Percentiles rank a stretch among this genome's conserved stretches.
These are phyloP conservation scores for Nepenthes alata DNA, from an alignment of 179 eudicot species.

Conservation along the genomic window DNA sequence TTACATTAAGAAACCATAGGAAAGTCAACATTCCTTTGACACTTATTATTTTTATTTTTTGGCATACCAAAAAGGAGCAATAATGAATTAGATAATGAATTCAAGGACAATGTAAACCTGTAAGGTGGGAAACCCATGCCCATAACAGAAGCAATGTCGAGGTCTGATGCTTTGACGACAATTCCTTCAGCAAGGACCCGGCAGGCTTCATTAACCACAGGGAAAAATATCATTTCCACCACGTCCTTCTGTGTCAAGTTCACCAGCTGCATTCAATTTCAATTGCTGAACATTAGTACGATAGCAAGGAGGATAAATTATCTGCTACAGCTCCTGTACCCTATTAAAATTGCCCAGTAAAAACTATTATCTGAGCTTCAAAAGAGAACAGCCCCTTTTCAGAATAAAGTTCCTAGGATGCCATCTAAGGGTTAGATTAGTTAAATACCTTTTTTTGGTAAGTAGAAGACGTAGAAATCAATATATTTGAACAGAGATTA, in stretches of 20 bases:
- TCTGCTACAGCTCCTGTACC: no score
- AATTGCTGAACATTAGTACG: not conserved
- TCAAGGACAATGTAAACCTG: slow-evolving; percentile 34
- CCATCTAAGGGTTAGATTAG: no score
- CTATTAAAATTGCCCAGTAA: not conserved
- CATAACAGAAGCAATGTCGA: slow-evolving; percentile 79
- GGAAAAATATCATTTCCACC: slow-evolving; percentile 87
- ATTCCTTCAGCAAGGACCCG: slow-evolving; percentile 85
- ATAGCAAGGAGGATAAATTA: no score
- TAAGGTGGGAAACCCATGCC: slow-evolving; percentile 98
- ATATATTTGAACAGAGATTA: no score
- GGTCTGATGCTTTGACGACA: slow-evolving; percentile 80
- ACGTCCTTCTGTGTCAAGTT: slow-evolving; percentile 72
- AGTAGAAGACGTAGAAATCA: no score
- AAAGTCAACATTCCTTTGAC: not conserved
- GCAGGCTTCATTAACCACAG: slow-evolving; percentile 88
- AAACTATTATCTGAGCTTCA: no score
- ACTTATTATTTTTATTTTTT: not conserved
- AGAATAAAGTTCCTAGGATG: no score
- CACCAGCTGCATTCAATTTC: slow-evolving; percentile 30
- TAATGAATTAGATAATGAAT: slow-evolving; percentile 2
- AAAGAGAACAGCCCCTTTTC: no score
- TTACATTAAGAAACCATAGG: not conserved
- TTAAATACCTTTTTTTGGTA: no score
- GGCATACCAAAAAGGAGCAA: not conserved